These are phyloP conservation scores for Scutellaria barbata DNA, from an alignment of 257 asterid genomes.

Conservation along the genomic window DNA sequence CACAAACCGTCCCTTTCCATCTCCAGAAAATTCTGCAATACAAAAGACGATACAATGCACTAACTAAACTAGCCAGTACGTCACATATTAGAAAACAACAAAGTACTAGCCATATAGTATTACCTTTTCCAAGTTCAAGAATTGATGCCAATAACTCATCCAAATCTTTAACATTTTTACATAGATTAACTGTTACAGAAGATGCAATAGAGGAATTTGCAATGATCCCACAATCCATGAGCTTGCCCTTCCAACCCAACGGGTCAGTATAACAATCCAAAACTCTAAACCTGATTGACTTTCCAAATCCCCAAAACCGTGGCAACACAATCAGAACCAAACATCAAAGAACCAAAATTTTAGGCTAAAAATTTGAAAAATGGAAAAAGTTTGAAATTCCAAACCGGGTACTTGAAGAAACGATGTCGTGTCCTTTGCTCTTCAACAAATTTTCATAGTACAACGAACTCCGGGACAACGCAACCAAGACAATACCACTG, in stretches of 20 bases:
- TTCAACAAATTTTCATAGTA: slow-evolving; percentile 69
- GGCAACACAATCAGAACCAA: slow-evolving; percentile 29
- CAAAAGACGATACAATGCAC: slow-evolving; percentile 31
- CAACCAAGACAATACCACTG: slow-evolving; percentile 88
- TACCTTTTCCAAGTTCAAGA: slow-evolving; percentile 82
- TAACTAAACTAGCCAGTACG: slow-evolving; percentile 17
- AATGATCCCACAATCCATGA: slow-evolving; percentile 58
- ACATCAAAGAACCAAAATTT: slow-evolving; percentile 21
- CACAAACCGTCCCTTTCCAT: slow-evolving; percentile 70
- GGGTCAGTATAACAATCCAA: slow-evolving; percentile 94
- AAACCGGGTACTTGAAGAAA: slow-evolving; percentile 59
- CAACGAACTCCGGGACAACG: slow-evolving; percentile 69
- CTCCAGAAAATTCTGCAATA: slow-evolving; percentile 65
- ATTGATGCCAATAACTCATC: slow-evolving; percentile 54
- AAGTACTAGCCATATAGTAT: slow-evolving; percentile 10
- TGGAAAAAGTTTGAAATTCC: slow-evolving; percentile 7
- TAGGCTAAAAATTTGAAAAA: background rate
- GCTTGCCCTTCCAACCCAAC: slow-evolving; percentile 80
- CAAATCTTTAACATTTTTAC: slow-evolving; percentile 67
- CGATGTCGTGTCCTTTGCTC: slow-evolving; percentile 50
- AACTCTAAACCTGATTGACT: slow-evolving; percentile 64
- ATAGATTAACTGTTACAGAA: slow-evolving; percentile 43
- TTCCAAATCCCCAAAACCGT: slow-evolving; percentile 13
- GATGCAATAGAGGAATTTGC: slow-evolving; percentile 43
- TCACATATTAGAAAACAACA: background rate